Evolutionary conservation across 2,329 filamentous ascomycete genomes (phyloP).

Genomic region (Ramularia collo-cygni): DNA sequence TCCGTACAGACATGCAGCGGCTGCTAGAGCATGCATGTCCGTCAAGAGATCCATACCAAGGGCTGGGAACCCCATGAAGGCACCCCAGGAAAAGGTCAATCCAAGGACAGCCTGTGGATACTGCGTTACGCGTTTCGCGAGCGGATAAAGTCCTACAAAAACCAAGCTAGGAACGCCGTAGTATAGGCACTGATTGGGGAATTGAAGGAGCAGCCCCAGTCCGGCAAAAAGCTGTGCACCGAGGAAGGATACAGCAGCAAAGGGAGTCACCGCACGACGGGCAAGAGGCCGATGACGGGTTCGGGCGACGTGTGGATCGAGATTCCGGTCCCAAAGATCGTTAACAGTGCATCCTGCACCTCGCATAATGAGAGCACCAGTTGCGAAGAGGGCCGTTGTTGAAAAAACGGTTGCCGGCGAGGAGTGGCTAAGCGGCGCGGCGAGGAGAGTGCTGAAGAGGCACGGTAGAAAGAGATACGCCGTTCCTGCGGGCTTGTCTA

Average conservation of each 20-base stretch:
- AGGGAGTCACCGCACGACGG: constrained; percentile 65
- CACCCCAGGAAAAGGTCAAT: constrained; percentile 81
- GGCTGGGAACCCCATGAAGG: constrained; percentile 80
- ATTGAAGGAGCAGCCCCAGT: constrained; percentile 66
- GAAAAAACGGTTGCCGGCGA: constrained; percentile 55
- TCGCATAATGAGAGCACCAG: constrained; percentile 76
- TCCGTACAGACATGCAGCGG: constrained; percentile 63
- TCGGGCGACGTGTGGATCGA: constrained; percentile 71
- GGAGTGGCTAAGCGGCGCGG: constrained; percentile 61
- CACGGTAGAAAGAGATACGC: constrained; percentile 84
- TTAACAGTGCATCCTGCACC: constrained; percentile 85
- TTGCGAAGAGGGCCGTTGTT: constrained; percentile 62
- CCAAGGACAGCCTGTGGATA: constrained; percentile 82
- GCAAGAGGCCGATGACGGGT: constrained; percentile 76
- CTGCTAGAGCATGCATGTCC: constrained; percentile 54
- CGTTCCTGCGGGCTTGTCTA: constrained; percentile 75
- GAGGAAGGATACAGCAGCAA: constrained; percentile 66
- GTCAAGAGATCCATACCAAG: constrained; percentile 68
- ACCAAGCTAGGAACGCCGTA: constrained; percentile 70
- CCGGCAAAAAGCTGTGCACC: constrained; percentile 67
- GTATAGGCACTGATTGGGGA: constrained; percentile 65
- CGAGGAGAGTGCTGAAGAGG: constrained; percentile 74
- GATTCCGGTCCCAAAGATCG: constrained; percentile 81
- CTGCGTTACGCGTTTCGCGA: constrained; percentile 79
- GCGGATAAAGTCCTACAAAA: constrained; percentile 68